Evolutionary conservation across 2,329 filamentous ascomycete genomes (phyloP).

Genomic region (Dothideomycetidae sp.): DNA sequence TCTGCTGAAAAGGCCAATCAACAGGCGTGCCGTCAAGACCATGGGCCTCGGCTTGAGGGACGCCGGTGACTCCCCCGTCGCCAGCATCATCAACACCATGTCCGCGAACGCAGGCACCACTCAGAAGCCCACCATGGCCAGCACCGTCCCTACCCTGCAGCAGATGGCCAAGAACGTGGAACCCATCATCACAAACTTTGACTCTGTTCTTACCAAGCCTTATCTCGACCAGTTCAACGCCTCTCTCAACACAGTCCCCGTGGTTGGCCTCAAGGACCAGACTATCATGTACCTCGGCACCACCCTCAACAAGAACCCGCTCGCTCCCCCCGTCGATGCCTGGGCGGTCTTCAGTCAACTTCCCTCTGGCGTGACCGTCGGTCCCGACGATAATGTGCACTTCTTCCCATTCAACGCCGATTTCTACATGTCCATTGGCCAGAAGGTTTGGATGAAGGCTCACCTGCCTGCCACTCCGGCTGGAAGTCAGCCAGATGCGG

Average conservation of each 20-base stretch:
- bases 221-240: constrained; percentile 1
- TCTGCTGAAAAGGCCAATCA: too few relatives aligned
- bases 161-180: too few relatives aligned
- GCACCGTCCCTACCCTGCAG: too few relatives aligned
- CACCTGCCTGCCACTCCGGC: neutral
- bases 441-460: neutral
- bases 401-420: constrained; percentile 2
- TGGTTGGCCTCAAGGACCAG: neutral
- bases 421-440: constrained; percentile 1
- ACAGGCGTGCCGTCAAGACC: too few relatives aligned
- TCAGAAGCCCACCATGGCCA: too few relatives aligned
- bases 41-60: too few relatives aligned
- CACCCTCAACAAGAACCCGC: neutral
- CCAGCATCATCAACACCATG: too few relatives aligned
- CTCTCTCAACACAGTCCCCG: neutral
- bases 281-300: neutral
- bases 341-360: neutral
- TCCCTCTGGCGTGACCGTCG: neutral
- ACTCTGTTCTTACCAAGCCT: too few relatives aligned
- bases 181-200: too few relatives aligned
- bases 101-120: too few relatives aligned
- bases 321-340: neutral
- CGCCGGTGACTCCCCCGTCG: too few relatives aligned
- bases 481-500: neutral
- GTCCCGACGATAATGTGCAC: neutral